Evolutionary conservation across 805 yeast genomes (phyloP), one percentile per base, ranked within the genome.

Genomic region (Pichia rugopelliculosa): DNA sequence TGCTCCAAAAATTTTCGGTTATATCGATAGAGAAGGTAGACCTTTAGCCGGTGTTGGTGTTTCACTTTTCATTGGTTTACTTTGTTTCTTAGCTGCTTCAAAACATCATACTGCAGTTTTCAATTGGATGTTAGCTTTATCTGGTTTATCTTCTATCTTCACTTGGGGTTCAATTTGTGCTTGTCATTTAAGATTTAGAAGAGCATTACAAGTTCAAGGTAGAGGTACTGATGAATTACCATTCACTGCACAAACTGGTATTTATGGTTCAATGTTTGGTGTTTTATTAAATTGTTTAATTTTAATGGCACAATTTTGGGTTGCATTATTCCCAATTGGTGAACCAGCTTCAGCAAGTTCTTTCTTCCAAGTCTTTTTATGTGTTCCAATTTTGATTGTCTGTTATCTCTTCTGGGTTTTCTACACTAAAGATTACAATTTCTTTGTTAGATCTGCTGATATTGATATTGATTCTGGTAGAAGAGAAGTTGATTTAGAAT

Each of bases 261-360:
- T 81, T 22, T 66, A 59, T 55, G 93, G 93, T 42, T 80, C 95
- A 0, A 60, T 59, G 49, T 74, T 73, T 58, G 93, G 91, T 42
- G 59, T 76, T 15, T 53, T 67, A 36, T 65, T 87, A 60, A 79
- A 80, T 59, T 37, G 75, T 37, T 63, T 82, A 47, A 80, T 85
- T 48, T 70, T 87, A 46, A 68, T 76, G 49, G 84, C 88, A 23
- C 90, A 84, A 66, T 84, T 87, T 68, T 87, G 90, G 87, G 73
- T 83, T 44, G 90, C 91, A 6, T 67, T 83, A 36, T 86, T 71
- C 72, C 95, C 95, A 44, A 60, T 79, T 44, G 80, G 79, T 18
- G 69, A 48, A 10, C 37, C 64, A 15, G 77, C 82, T 39, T 68
- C 65, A 58, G 82, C 85, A 5, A 50, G 59, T 26, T 66, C 59